Evolutionary conservation across 1,139 yeast genomes (phyloP), one percentile per base, ranked within the genome.

Genomic region (Kazachstania sp.): DNA sequence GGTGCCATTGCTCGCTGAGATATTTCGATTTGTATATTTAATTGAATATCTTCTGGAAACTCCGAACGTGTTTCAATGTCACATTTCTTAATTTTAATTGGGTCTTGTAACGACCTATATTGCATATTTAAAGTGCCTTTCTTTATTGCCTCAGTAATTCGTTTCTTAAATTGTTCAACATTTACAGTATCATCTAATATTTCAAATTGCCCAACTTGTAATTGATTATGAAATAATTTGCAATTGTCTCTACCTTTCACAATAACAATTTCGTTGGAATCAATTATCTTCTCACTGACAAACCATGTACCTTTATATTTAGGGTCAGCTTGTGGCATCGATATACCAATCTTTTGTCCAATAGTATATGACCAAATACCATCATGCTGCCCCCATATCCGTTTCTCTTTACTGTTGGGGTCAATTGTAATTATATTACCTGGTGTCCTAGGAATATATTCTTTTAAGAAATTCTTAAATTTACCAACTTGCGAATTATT

Each of bases 341-440:
- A 74, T 2, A 87, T 66, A 0, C 95, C 83, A 31, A 81, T 72
- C 53, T 81, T 77, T 66, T 92, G 98, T 1, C 98, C 98, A 28
- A 92, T 80, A 0, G 99, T 92, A 15, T 88, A 94, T 48, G 85
- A 81, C 97, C 98, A 94, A 23, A 94, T 63, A 0, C 98, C 99
- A 39, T 74, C 69, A 61, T 90, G 97, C 45, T 67, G 61, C 0
- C 96, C 97, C 78, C 95, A 88, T 1, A 83, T 73, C 46, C 67
- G 70, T 4, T 94, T 95, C 26, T 64, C 69, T 28, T 62, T 63
- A 1, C 64, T 46, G 5, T 29, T 31, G 6, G 51, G 49, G 54
- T 80, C 85, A 48, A 75, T 75, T 0, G 92, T 83, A 19, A 87
- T 73, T 11, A 90, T 79, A 52, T 85, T 75, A 0, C 97, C 97